Base-by-base conservation (phyloP, 768 basidiomycete species). In the Candolleomyces eurysporus region DNA sequence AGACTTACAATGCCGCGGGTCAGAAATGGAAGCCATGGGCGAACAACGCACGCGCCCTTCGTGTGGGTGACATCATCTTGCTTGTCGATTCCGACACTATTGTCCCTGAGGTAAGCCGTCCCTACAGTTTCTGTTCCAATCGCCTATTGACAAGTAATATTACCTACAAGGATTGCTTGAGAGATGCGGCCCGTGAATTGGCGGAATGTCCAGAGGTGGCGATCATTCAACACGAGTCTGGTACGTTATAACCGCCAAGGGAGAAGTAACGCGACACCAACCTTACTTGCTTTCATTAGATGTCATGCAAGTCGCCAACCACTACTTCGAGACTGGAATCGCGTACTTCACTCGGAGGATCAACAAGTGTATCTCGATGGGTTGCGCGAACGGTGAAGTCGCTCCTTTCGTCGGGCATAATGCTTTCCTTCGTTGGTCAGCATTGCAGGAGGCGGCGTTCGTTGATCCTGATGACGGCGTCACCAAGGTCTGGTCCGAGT, bases 251-350 rank as follows among this genome's bases (percentile, higher is more conserved):
- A 65, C 59, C 66, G 56, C 46, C 48, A 22, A 16, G 55, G 14
- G n/a, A n/a, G 48, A n/a, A 17, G 6, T 50, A 45, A 45, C 13
- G 13, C 14, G 21, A 10, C 1, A 4, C 13, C 11, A 30, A 21
- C 30, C 8, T 36, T 2, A 11, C 36, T 36, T 36, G 6, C 8
- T 45, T 19, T 55, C 19, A 53, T 5, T 60, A 85, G 91, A 92
- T 66, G 92, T 95, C 65, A 92, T 94, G 88, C 91, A 95, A 73
- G 92, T 94, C 59, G 92, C 88, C 0, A 79, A 90, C 71, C 89
- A 94, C 72, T 95, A 90, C 75, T 95, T 96, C 68, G 94, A 96
- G 71, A 94, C 94, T 66, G 92, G 91, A 17, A 88, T 96, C 62
- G 85, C 94, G 13, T 88, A 89, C 72, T 96, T 96, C 75, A 95